Base-by-base conservation (phyloP, 2,329 filamentous ascomycete genomes). In the Raffaelea arxii region DNA sequence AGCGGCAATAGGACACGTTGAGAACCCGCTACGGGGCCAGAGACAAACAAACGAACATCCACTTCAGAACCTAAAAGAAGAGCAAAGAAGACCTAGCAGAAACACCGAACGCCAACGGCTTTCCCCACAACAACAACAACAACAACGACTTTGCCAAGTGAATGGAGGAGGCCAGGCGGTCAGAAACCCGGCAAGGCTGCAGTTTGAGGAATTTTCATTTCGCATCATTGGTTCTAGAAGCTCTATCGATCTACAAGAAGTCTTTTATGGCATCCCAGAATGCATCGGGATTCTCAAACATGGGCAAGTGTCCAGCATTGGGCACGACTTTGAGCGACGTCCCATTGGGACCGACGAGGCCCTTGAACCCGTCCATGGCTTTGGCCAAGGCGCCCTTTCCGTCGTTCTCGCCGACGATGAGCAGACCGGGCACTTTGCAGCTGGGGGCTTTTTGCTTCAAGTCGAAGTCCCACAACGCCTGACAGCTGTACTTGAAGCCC, bases 221-320 rank as follows among this genome's bases (percentile, higher is more conserved):
- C 16, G 9, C 21, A 5, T 45, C 42, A 38, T 18, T 40, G n/a
- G 23, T 23, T 35, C 14, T 24, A 22, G 6, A 4, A 6, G 12
- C 11, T 19, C 7, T n/a, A n/a, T n/a, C n/a, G n/a, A 11, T 14
- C 46, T 46, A 55, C 25, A 56, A 11, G 30, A 53, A 50, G 6
- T 52, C 41, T 43, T 54, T 25, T 2, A 55, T 30, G n/a, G 25
- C 38, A 18, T 48, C 49, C 54, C 53, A 55, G 52, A 85, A 86
- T 9, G 62, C 67, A 37, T 69, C 65, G 3, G 91, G 68, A 40
- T 77, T 77, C 24, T 74, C 88, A 41, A 80, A 80, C 86, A 94
- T 94, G 1, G 88, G 88, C 57, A 94, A 64, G 67, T 94, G 88
- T 0, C 88, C 88, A 0, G 86, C 80, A 9, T 73, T 67, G 0